Evolutionary conservation across 1,284 basidiomycete species (phyloP), one percentile per base, ranked within the genome.

Genomic region (Leccinum pseudoinsigne): DNA sequence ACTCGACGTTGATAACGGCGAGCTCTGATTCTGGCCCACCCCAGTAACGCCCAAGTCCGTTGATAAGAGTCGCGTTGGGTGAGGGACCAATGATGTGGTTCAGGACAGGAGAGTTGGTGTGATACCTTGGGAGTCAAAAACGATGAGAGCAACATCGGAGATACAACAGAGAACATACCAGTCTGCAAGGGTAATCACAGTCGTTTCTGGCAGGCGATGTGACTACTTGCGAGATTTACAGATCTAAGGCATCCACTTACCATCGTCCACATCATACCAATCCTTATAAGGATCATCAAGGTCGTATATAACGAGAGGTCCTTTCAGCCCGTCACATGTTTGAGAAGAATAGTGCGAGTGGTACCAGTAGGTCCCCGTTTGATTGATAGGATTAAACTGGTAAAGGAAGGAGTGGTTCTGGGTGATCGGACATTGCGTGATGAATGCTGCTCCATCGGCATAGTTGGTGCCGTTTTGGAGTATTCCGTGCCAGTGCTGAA

Each of bases 391-490:
- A 1, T 64, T 66, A 50, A 79, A 80, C 51, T 64, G 67, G 68
- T 83, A 77, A 10, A 76, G 75, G 68, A 80, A 82, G 8, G 72
- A 72, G 14, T 64, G 45, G 5, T 76, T 77, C 10, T 78, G 69
- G 11, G 73, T 64, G 55, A 82, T 81, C 0, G 83, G 81, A 53
- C 83, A 85, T 68, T 81, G 81, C 34, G 80, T 78, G 26, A 82
- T 70, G 40, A 76, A 72, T 1, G 71, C 55, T 56, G 59, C 50
- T 4, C 70, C 72, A 12, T 77, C 75, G 5, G 54, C 66, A 58
- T 69, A 65, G 54, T 70, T 68, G 42, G 70, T 71, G 6, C 69
- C 61, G 3, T 71, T 65, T 60, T 76, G 76, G 58, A 68, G 66
- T 58, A 78, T 62, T 38, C 77, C 76, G 45, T 78, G 77, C 76